These are phyloP conservation scores for Thelonectria rubi DNA, from an alignment of 2,329 filamentous ascomycete genomes.

Conservation along the genomic window DNA sequence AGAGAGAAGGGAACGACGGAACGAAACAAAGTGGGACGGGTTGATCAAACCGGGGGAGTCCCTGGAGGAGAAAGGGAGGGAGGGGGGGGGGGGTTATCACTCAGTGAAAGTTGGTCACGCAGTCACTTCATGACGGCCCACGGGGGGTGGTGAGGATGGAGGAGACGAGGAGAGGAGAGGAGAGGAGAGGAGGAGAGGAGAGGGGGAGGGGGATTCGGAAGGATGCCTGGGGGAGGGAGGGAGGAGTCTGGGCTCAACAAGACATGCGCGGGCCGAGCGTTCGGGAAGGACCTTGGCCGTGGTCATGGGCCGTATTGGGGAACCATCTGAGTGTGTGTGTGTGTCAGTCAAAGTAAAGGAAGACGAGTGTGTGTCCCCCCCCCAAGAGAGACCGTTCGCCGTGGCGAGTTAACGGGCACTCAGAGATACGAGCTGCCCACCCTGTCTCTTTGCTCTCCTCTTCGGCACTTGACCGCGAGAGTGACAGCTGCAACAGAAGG, in stretches of 20 bases:
- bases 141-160: not conserved
- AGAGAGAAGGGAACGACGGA: conserved; percentile 1
- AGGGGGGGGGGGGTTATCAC: not conserved
- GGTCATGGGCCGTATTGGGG: conserved; percentile 2
- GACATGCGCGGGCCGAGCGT: conserved; percentile 26
- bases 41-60: conserved; percentile 1
- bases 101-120: too few species aligned
- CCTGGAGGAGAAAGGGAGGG: not conserved
- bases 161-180: too few species aligned
- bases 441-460: too few species aligned
- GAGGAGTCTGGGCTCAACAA: conserved; percentile 12
- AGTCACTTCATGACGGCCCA: too few species aligned
- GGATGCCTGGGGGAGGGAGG: not conserved
- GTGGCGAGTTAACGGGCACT: conserved; percentile 26
- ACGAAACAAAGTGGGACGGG: conserved; percentile 6
- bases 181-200: not conserved
- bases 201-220: too few species aligned
- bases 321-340: not conserved
- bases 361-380: conserved; percentile 21
- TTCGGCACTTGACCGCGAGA: too few species aligned
- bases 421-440: too few species aligned
- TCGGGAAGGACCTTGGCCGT: conserved; percentile 20
- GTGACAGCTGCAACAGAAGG: too few species aligned
- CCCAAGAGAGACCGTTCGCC: conserved; percentile 36
- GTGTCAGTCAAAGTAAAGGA: not conserved